Conservation (phyloP, 1,139 yeast genomes). For the Scheffersomyces insectosa region DNA sequence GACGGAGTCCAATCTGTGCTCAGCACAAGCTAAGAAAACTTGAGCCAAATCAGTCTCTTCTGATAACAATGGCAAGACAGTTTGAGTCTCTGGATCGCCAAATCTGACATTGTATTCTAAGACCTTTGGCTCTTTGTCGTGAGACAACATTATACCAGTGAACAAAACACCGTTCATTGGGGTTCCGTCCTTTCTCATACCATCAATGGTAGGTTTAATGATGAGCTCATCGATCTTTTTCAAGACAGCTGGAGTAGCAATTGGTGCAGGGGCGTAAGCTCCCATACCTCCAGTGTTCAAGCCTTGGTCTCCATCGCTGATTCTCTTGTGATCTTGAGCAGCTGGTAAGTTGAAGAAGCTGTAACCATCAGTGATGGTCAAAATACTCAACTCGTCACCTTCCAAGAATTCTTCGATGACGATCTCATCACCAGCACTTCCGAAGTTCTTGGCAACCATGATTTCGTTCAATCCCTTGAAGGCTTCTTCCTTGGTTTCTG, state of each 20-base stretch:
- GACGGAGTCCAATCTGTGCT: conserved; percentile 89
- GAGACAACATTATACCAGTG: conserved; percentile 93
- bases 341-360: conserved; percentile 89
- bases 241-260: conserved; percentile 71
- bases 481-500: conserved; percentile 83
- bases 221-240: conserved; percentile 68
- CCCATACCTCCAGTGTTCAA: conserved; percentile 99
- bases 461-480: conserved; percentile 78
- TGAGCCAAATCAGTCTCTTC: conserved; percentile 89
- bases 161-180: conserved; percentile 96
- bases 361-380: conserved; percentile 94
- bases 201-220: conserved; percentile 89
- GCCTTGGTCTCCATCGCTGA: conserved; percentile 91
- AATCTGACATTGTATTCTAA: conserved; percentile 96
- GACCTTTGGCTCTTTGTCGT: conserved; percentile 81
- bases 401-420: conserved; percentile 95
- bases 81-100: conserved; percentile 99
- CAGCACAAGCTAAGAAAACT: conserved; percentile 90
- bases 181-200: conserved; percentile 93
- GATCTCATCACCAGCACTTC: conserved; percentile 92
- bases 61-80: conserved; percentile 82
- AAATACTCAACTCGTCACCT: conserved; percentile 94
- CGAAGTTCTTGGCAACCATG: conserved; percentile 89
- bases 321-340: conserved; percentile 97
- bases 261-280: conserved; percentile 97